These are phyloP conservation scores for Neurospora sp. DNA, from an alignment of 495 filamentous ascomycete species.

Conservation along the genomic window DNA sequence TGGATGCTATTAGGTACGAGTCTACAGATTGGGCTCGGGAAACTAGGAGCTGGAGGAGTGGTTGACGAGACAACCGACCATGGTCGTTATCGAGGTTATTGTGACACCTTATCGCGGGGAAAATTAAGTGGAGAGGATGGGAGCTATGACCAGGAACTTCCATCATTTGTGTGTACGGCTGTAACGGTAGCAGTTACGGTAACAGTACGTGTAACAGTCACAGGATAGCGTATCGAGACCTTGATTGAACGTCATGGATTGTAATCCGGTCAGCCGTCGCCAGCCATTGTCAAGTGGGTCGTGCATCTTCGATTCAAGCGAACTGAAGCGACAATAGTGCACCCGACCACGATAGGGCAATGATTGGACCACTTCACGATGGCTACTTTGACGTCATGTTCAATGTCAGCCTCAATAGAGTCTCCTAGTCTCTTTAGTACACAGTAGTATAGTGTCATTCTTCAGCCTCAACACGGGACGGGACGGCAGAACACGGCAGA, in stretches of 20 bases:
- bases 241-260: background rate
- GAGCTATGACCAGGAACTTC: slow-evolving; percentile 1
- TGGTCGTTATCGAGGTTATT: background rate
- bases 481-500: background rate
- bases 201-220: background rate
- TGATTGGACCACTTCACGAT: background rate
- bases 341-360: background rate
- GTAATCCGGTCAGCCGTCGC: background rate
- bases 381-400: background rate
- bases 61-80: background rate
- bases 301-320: background rate
- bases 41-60: background rate
- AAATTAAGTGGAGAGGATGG: background rate
- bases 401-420: background rate
- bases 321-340: background rate
- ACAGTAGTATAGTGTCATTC: background rate
- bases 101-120: background rate
- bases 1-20: background rate
- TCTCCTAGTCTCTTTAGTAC: background rate
- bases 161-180: background rate
- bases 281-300: background rate
- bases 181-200: background rate
- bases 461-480: background rate
- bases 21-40: background rate
- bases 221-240: background rate